Evolutionary conservation across 2,329 filamentous ascomycete genomes (phyloP), one percentile per base, ranked within the genome.

Genomic region (Huntiella savannae): DNA sequence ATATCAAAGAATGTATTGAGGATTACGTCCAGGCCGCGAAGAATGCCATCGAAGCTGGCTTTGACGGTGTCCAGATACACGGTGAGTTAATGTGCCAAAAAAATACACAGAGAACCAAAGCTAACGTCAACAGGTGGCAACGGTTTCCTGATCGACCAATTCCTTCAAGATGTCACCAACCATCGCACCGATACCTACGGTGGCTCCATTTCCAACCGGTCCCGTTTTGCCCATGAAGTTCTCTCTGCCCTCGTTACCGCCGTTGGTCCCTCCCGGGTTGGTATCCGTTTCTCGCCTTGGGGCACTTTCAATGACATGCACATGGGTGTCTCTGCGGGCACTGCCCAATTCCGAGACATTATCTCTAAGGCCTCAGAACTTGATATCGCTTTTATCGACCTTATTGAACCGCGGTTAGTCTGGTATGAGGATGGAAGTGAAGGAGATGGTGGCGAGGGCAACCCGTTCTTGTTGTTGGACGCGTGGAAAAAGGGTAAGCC

Each of bases 31-130:
- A 64, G 0, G 69, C 71, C 1, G 65, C 69, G 1, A 66, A 67
- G 50, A 66, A 73, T 22, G 70, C 80, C 0, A 56, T 83, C 3
- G 58, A 73, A 11, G 67, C 69, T 15, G 82, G 82, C 0, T 78
- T 79, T 38, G 82, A 88, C 55, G 77, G 74, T 6, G 74, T 86
- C 47, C 79, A 84, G 54, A 58, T 65, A 13, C 63, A 68, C 52
- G 40, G 44, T 45, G 39, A 39, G 38, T 36, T 13, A 6, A 33
- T 3, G 5, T 35, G 4, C 17, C 4, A 19, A 19, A 15, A 15
- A 19, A 19, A 19, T 5, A 19, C 17, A 19, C 17, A 5, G 1
- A 5, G 17, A 19, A 19, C 17, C 17, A 19, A 19, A 19, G 17
- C 17, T 19, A 19, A 19, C 17, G 11, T 19, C 4, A 10, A 6